Evolutionary conservation across 345 rosid genomes (phyloP).

Genomic region (Eucalyptus cloeziana): DNA sequence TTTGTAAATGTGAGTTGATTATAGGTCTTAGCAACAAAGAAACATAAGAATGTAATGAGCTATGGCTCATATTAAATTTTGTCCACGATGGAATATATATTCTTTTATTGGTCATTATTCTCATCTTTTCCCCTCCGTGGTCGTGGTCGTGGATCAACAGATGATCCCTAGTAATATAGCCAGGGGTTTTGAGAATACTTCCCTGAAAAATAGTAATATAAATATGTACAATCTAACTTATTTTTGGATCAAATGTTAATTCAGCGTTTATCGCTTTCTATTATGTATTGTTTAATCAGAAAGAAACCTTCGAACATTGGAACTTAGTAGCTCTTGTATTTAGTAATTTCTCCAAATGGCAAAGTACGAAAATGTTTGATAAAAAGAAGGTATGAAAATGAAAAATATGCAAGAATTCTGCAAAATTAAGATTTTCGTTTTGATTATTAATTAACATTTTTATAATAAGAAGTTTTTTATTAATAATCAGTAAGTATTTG

Average conservation of each 20-base stretch:
- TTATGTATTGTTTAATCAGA: fast-evolving
- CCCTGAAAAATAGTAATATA: neutral
- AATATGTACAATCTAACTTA: neutral
- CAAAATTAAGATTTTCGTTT: neutral
- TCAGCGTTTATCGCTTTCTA: neutral
- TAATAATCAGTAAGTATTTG: fast-evolving
- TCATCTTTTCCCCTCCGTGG: neutral
- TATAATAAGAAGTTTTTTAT: neutral
- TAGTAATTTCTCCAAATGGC: fast-evolving
- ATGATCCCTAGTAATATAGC: neutral
- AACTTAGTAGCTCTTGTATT: neutral
- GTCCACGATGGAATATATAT: neutral
- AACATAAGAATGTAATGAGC: neutral
- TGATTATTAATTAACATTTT: neutral
- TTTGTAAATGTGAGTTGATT: neutral
- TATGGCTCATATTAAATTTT: neutral
- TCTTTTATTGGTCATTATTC: neutral
- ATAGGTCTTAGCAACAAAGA: neutral
- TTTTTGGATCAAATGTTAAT: neutral
- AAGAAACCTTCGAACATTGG: neutral
- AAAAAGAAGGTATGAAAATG: fast-evolving
- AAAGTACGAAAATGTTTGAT: neutral
- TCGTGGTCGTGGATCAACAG: neutral
- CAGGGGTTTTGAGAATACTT: neutral
- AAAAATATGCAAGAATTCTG: fast-evolving